These are phyloP conservation scores for Xanthoparmelia taractica DNA, from an alignment of 495 filamentous ascomycete species.

Conservation along the genomic window DNA sequence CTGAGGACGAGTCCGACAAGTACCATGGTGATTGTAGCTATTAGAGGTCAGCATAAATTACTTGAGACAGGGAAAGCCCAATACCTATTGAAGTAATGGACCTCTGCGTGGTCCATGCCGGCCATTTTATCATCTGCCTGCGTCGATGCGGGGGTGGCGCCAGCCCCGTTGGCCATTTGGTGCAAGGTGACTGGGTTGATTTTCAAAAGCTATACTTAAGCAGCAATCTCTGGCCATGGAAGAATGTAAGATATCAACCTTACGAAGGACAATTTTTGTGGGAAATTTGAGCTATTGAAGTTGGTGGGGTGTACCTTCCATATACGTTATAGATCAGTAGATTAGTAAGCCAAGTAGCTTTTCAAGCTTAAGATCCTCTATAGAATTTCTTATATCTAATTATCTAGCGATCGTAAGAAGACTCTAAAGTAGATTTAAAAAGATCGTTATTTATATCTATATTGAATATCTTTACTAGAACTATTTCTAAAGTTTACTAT, in stretches of 20 bases:
- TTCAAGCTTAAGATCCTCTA: too few species aligned
- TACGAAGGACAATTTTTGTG: too few species aligned
- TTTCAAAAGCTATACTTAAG: constrained; percentile 3
- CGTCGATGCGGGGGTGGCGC: not conserved
- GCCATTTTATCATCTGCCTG: constrained; percentile 39
- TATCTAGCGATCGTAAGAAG: too few species aligned
- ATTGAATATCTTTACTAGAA: too few species aligned
- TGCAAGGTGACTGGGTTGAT: not conserved
- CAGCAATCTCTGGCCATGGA: not conserved
- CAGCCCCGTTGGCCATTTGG: not conserved
- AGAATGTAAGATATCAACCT: too few species aligned
- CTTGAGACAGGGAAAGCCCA: constrained; percentile 18
- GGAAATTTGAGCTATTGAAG: not conserved
- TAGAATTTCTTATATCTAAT: too few species aligned
- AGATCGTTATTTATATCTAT: too few species aligned
- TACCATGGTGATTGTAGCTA: constrained; percentile 96
- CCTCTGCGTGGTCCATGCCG: constrained; percentile 76
- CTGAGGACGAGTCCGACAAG: constrained; percentile 28
- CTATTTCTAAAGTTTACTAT: too few species aligned
- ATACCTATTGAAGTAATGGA: constrained; percentile 95
- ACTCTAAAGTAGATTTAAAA: too few species aligned
- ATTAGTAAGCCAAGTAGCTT: too few species aligned
- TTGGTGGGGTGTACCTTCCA: too few species aligned
- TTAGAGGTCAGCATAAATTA: constrained; percentile 27
- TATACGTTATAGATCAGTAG: too few species aligned